A percentile compares a stretch with the other conserved stretches of the same genome.
Evolutionary conservation across 2,329 filamentous ascomycete genomes (phyloP).

Genomic region (Annulohypoxylon truncatum): DNA sequence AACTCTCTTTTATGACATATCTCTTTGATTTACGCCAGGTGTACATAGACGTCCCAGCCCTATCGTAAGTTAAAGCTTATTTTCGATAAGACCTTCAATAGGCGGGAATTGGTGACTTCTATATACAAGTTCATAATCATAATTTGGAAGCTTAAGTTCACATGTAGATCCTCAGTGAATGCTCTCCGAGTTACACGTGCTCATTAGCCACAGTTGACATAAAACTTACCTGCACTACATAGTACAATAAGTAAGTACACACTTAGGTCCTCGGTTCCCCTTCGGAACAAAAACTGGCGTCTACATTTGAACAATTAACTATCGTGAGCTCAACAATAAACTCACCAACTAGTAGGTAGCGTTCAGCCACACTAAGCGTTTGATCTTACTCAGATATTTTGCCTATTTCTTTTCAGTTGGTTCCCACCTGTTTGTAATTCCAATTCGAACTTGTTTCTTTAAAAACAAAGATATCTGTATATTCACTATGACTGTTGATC

Average conservation of each 20-base stretch:
- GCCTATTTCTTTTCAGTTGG: not conserved
- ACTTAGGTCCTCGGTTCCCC: constrained; percentile 8
- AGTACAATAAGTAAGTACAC: not conserved
- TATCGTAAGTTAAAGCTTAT: constrained; percentile 22
- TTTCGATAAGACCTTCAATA: constrained; percentile 12
- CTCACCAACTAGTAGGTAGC: not conserved
- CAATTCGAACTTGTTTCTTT: not conserved
- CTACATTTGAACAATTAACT: not conserved
- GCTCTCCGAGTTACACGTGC: not conserved
- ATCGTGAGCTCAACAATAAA: constrained; percentile 12
- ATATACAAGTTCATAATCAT: too few relatives aligned
- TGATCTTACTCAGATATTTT: not conserved
- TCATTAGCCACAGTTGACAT: constrained; percentile 10
- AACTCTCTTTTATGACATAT: not conserved
- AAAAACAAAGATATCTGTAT: not conserved
- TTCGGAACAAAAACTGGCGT: constrained; percentile 10
- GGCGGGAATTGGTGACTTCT: too few relatives aligned
- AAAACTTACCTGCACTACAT: not conserved
- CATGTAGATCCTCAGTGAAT: too few relatives aligned
- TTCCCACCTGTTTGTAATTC: not conserved
- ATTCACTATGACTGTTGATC: constrained; percentile 42
- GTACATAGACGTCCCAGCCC: not conserved
- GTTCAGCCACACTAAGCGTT: not conserved
- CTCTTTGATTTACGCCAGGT: not conserved
- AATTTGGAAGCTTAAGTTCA: too few relatives aligned